These are phyloP conservation scores for Xanthoparmelia taractica DNA, from an alignment of 495 filamentous ascomycete genomes.

Conservation along the genomic window DNA sequence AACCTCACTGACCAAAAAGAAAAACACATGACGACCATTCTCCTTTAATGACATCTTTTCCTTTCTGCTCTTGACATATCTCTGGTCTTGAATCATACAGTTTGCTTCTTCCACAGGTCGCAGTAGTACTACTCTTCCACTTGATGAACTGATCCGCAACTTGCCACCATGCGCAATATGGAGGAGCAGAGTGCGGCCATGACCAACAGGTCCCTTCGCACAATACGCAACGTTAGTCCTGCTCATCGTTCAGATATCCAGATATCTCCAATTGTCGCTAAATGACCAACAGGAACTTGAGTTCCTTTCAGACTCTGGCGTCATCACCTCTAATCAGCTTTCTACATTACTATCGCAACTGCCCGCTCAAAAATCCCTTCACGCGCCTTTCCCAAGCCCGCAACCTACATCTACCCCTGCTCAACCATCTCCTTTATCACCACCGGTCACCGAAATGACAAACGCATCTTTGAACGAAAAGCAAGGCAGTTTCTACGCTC, in stretches of 20 bases:
- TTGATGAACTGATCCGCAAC: slow-evolving; percentile 3
- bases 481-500: slow-evolving; percentile 35
- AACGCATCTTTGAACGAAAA: slow-evolving; percentile 48
- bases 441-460: slow-evolving; percentile 37
- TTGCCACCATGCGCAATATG: slow-evolving; percentile 17
- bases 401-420: slow-evolving; percentile 31
- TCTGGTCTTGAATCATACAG: not conserved
- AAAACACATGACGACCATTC: not conserved
- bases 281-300: slow-evolving; percentile 71
- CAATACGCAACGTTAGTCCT: slow-evolving; percentile 67
- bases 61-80: not conserved
- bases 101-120: not conserved
- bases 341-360: slow-evolving; percentile 64
- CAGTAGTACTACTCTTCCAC: not conserved
- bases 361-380: slow-evolving; percentile 51
- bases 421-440: slow-evolving; percentile 32
- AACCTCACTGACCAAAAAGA: too few relatives aligned
- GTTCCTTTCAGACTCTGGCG: slow-evolving; percentile 67
- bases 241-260: not conserved
- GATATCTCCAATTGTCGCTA: not conserved
- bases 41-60: not conserved
- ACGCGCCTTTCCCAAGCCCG: slow-evolving; percentile 33
- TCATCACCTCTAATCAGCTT: slow-evolving; percentile 64
- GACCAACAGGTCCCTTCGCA: slow-evolving; percentile 77
- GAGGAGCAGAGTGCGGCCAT: slow-evolving; percentile 35